Conservation (phyloP, 2,329 filamentous ascomycete species). For the Trichoderma atrobrunneum region DNA sequence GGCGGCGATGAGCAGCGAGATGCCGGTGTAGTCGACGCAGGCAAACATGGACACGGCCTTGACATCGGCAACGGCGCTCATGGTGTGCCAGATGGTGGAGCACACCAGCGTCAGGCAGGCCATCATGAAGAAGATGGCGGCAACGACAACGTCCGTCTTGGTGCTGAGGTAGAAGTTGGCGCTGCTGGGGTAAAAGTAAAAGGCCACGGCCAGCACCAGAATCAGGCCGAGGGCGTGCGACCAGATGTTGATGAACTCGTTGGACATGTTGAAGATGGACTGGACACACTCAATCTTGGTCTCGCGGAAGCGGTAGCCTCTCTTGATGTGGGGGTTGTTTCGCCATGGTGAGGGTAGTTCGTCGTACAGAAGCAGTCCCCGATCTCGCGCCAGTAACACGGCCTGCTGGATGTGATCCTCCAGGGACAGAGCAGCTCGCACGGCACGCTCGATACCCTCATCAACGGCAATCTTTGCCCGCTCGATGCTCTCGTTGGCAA, state of each 20-base stretch:
- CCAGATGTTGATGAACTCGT: slow-evolving; percentile 98
- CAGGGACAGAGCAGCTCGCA: slow-evolving; percentile 74
- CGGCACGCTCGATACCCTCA: slow-evolving; percentile 78
- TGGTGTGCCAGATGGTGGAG: slow-evolving; percentile 96
- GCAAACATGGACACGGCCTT: slow-evolving; percentile 90
- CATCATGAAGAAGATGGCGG: slow-evolving; percentile 92
- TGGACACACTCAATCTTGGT: slow-evolving; percentile 85
- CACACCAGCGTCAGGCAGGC: slow-evolving; percentile 93
- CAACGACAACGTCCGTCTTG: slow-evolving; percentile 85
- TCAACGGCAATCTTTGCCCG: slow-evolving; percentile 74
- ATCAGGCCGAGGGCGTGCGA: slow-evolving; percentile 88
- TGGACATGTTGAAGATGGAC: slow-evolving; percentile 80
- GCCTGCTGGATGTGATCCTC: slow-evolving; percentile 83
- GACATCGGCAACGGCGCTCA: slow-evolving; percentile 93
- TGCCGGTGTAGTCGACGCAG: slow-evolving; percentile 97
- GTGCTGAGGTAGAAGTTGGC: slow-evolving; percentile 83
- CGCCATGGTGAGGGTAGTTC: slow-evolving; percentile 90
- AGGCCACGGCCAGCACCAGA: slow-evolving; percentile 81
- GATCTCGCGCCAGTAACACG: slow-evolving; percentile 69
- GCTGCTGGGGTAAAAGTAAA: slow-evolving; percentile 92
- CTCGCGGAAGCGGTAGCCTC: slow-evolving; percentile 90
- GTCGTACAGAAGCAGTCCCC: slow-evolving; percentile 82
- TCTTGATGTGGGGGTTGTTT: slow-evolving; percentile 88
- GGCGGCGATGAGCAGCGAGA: slow-evolving; percentile 88
- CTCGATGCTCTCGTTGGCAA: slow-evolving; percentile 75